Evolutionary conservation across 2,329 filamentous ascomycete species (phyloP), one percentile per base, ranked within the genome.

Genomic region (Talaromyces atroroseus): DNA sequence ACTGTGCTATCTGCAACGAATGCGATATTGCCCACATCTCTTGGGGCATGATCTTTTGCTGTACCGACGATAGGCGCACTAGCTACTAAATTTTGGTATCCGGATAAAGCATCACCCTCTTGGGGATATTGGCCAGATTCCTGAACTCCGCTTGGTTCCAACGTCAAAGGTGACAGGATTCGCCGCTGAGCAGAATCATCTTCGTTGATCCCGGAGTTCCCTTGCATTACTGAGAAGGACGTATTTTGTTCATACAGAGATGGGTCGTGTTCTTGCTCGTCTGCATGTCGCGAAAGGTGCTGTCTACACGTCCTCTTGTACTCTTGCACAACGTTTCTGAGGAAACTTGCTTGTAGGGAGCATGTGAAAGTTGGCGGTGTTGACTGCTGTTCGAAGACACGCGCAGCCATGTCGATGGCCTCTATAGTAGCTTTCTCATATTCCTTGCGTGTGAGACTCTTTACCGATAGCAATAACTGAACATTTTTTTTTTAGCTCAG

Each of bases 381-480:
- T 21, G 50, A 52, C 24, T 52, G 50, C 40, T 52, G 50, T 8
- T 40, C 26, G 34, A 52, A 52, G 18, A 45, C 50, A 20, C 23
- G 24, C 12, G 50, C 50, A 2, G 50, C 50, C 14, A 42, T 52
- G 3, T 42, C 23, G 21, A 52, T 52, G 5, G 50, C 34, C 40
- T 52, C 38, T 16, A 52, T 14, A 14, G 40, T 52, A 18, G 24
- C 24, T 16, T 18, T n/a, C 14, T 52, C 40, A 21, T 45, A 44
- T 20, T 52, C 50, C n/a, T 29, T 40, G 2, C 42, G 38, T 44
- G 44, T 40, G 8, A n/a, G n/a, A 6, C 21, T 34, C 3, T 40
- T 40, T 29, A 42, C 34, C 5, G 50, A 52, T 21, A 52, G 16
- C 20, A 52, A 16, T 23, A 52, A 20, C 50, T 52, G 21, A 16